Conservation (phyloP, 2,329 filamentous ascomycete species). For the Aspergillus chevalieri region DNA sequence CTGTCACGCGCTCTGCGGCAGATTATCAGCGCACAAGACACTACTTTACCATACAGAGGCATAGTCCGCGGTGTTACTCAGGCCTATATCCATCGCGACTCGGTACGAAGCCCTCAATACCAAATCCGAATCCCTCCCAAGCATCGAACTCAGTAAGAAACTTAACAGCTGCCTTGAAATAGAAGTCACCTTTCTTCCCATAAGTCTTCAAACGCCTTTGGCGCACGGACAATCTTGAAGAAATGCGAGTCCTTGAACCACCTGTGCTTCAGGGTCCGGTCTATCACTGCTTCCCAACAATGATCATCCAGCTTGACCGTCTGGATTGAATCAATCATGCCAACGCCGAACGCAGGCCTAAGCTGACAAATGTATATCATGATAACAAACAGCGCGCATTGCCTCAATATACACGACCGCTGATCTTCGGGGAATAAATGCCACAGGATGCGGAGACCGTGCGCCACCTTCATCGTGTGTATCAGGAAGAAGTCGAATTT, state of each 20-base stretch:
- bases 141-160: constrained; percentile 35
- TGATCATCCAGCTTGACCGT: neutral
- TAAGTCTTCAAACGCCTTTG: constrained; percentile 22
- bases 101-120: constrained; percentile 2
- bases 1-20: no score
- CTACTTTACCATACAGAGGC: no score
- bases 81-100: no score
- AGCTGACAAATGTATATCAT: constrained; percentile 3
- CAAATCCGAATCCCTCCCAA: constrained; percentile 2
- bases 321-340: neutral
- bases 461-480: constrained; percentile 2
- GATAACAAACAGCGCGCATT: constrained; percentile 3
- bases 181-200: constrained; percentile 32
- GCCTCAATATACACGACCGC: neutral
- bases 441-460: constrained; percentile 2
- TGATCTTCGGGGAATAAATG: neutral
- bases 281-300: neutral
- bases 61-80: no score
- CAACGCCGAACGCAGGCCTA: neutral
- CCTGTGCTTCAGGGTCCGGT: neutral
- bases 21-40: no score
- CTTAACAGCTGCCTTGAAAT: constrained; percentile 39
- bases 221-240: constrained; percentile 3
- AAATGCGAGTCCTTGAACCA: constrained; percentile 1
- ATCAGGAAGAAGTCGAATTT: constrained; percentile 3